Conservation (phyloP, 129 eudicot genomes). For the Tanacetum coccineum region DNA sequence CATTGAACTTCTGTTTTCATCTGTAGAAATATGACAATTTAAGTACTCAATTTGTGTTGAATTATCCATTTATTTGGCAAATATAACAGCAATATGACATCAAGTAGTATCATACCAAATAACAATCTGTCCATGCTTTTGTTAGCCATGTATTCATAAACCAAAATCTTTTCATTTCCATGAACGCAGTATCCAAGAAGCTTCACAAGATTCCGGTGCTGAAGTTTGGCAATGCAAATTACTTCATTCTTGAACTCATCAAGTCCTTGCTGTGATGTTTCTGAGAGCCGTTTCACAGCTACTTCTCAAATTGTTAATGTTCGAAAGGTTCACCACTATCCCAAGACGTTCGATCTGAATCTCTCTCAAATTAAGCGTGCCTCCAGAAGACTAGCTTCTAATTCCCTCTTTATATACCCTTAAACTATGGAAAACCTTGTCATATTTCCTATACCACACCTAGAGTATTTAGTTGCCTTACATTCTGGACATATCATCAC, state of each 20-base stretch:
- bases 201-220: constrained; percentile 40
- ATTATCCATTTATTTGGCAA: neutral
- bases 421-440: no score
- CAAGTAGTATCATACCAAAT: constrained; percentile 8
- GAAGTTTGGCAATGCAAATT: constrained; percentile 27
- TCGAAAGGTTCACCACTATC: no score
- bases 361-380: no score
- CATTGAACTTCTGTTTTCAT: constrained; percentile 11
- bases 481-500: no score
- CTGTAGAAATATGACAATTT: neutral
- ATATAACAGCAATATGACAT: neutral
- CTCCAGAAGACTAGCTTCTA: no score
- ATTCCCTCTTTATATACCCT: no score
- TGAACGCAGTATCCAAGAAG: constrained; percentile 39
- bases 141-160: constrained; percentile 26
- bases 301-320: no score
- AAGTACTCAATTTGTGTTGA: neutral
- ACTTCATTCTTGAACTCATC: constrained; percentile 32
- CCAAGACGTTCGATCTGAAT: no score
- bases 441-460: no score
- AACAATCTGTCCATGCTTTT: constrained; percentile 19
- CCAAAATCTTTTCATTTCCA: constrained; percentile 17
- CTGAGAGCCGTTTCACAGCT: constrained; percentile 32
- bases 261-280: constrained; percentile 28
- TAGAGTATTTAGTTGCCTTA: no score